Base-by-base conservation (phyloP, 768 basidiomycete species). In the Boletales sp. region DNA sequence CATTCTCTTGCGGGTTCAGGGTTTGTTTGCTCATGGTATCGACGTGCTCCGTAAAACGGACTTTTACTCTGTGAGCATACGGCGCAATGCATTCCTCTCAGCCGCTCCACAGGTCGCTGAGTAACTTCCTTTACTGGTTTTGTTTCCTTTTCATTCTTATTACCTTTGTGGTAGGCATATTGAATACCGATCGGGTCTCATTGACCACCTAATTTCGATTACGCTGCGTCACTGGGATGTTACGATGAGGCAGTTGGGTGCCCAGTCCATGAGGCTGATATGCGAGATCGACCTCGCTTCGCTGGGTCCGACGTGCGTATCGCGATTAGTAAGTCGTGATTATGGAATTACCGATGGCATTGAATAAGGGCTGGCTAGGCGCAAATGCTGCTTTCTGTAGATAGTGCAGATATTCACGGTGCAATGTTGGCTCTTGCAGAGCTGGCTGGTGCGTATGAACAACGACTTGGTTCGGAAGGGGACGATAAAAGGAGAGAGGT, bases 1-100 rank as follows among this genome's bases (percentile, higher is more conserved):
- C 45, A 43, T 57, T 47, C 47, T 52, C 37, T 54, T 37, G 46
- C 47, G 60, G 63, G 51, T 53, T 27, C 61, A 98, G 95, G 84
- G 80, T 52, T 70, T 94, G 46, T 94, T 97, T 65, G 85, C 90
- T 40, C 87, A 95, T 70, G 97, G 97, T 2, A 97, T 99, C 54
- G 91, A 93, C 62, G 87, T 97, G 21, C 73, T 99, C 40, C 79
- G 84, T 37, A 89, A 90, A 65, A 90, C 90, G 0, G 97, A 99
- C 71, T 98, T 97, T 68, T 97, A 92, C 71, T 86, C 92, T 36
- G 88, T 98, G 51, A 90, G 93, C 58, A 75, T 91, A 21, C 74
- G 91, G 45, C 78, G 86, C 55, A 87, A 90, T 55, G 85, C 95
- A 0, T 97, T 93, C 64, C 69, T 90, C n/a, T 68, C 76, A 14